Percentiles rank a stretch among this genome's conserved stretches.
Conservation (phyloP, 2,329 filamentous ascomycete genomes). For the Monosporascus sp. region DNA sequence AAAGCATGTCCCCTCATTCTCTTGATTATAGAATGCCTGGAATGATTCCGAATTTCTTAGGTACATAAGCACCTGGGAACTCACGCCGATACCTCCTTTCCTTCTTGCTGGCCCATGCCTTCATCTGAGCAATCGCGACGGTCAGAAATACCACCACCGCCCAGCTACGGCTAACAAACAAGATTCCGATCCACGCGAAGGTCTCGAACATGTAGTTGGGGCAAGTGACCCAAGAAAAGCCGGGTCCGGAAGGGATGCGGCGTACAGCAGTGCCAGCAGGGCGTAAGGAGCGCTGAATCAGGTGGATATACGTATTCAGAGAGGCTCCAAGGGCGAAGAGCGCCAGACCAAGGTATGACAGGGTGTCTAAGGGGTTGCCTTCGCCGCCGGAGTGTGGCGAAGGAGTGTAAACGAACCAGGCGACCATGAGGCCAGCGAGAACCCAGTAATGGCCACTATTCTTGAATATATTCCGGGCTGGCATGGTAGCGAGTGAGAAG, state of each 20-base stretch:
- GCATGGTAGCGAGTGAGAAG: conserved; percentile 71
- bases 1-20: no score
- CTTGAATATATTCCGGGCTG: conserved; percentile 64
- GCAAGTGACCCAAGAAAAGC: conserved; percentile 65
- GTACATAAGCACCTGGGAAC: neutral
- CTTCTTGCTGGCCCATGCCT: conserved; percentile 65
- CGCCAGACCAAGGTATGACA: neutral
- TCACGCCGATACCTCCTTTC: conserved; percentile 56
- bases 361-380: neutral
- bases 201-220: conserved; percentile 71
- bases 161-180: conserved; percentile 58
- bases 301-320: conserved; percentile 59
- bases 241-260: conserved; percentile 62
- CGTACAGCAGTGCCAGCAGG: conserved; percentile 60
- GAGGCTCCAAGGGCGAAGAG: conserved; percentile 58
- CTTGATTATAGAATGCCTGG: neutral
- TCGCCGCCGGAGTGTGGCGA: neutral
- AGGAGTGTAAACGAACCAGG: conserved; percentile 58
- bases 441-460: conserved; percentile 71
- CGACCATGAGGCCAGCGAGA: conserved; percentile 59
- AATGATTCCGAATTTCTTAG: neutral
- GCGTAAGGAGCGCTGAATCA: conserved; percentile 56
- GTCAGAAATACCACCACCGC: conserved; percentile 57
- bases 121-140: conserved; percentile 59
- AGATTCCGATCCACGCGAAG: conserved; percentile 61